Conservation (phyloP, 176 grass and related monocot genomes). For the Oryza meridionalis region DNA sequence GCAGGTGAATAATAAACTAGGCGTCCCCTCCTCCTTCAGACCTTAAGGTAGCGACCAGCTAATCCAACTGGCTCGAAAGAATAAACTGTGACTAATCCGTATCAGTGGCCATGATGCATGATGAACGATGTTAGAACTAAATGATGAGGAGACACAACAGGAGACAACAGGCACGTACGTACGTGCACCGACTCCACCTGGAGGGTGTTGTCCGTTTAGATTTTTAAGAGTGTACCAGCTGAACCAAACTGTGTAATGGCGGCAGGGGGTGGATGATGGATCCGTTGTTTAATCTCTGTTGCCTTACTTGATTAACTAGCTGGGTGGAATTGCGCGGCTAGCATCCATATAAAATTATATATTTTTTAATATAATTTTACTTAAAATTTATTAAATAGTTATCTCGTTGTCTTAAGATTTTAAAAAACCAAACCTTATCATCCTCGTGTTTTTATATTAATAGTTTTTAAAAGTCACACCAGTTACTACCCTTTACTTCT, state of each 20-base stretch:
- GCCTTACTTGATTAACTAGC: neutral
- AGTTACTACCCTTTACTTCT: too few relatives aligned
- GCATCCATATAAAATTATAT: too few relatives aligned
- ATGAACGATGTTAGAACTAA: constrained; percentile 14
- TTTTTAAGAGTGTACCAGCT: neutral
- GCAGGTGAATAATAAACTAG: neutral
- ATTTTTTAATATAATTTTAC: too few relatives aligned
- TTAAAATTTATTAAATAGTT: too few relatives aligned
- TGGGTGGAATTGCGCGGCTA: too few relatives aligned
- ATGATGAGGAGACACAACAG: constrained; percentile 20
- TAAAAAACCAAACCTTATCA: too few relatives aligned
- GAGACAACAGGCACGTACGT: constrained; percentile 32
- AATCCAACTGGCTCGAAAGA: neutral
- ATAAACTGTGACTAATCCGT: neutral
- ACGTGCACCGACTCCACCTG: constrained; percentile 41
- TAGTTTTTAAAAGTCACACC: too few relatives aligned
- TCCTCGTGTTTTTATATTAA: too few relatives aligned
- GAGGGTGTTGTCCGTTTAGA: constrained; percentile 35
- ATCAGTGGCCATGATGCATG: neutral
- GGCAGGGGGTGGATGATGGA: neutral
- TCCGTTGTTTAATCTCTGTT: neutral
- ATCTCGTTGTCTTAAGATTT: too few relatives aligned
- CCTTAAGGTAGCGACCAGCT: too few relatives aligned
- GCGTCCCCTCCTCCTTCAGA: neutral
- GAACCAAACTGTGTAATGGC: constrained; percentile 14